Percentiles rank a stretch among this genome's conserved stretches.
These are phyloP conservation scores for Serendipita sp. DNA, from an alignment of 768 basidiomycete species.

Conservation along the genomic window DNA sequence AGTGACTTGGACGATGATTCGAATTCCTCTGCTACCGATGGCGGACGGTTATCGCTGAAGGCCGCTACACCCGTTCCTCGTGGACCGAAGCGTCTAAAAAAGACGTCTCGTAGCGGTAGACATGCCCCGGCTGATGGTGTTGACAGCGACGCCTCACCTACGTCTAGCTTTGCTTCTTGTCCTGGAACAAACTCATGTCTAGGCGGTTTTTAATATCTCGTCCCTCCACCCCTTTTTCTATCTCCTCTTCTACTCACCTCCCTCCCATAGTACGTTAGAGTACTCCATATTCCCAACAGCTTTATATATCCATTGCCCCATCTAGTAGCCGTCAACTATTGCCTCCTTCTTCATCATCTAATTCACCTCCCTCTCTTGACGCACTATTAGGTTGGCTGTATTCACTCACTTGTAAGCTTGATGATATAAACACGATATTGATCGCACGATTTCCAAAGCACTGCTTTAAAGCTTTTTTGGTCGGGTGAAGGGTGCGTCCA, in stretches of 20 bases:
- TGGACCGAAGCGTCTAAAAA: not conserved
- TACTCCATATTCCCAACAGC: no score
- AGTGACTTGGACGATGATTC: not conserved
- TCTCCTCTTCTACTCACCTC: not conserved
- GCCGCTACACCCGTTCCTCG: not conserved
- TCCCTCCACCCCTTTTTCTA: not conserved
- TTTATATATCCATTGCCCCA: no score
- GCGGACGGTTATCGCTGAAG: not conserved
- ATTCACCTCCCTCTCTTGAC: no score
- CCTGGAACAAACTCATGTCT: not conserved
- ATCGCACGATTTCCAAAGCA: no score
- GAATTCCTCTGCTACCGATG: not conserved
- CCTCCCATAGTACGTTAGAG: not conserved
- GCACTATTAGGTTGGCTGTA: no score
- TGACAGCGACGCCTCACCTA: not conserved
- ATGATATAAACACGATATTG: no score
- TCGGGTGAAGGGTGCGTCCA: no score
- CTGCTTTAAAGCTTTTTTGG: no score
- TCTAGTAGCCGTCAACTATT: no score
- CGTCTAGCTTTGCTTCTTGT: slow-evolving; percentile 5
- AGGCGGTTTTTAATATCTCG: not conserved
- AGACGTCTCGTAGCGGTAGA: not conserved
- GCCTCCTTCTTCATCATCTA: no score
- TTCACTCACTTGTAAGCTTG: no score
- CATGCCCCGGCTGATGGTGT: not conserved